Base-by-base conservation (phyloP, 495 filamentous ascomycete genomes). In the Neurospora intermedia region DNA sequence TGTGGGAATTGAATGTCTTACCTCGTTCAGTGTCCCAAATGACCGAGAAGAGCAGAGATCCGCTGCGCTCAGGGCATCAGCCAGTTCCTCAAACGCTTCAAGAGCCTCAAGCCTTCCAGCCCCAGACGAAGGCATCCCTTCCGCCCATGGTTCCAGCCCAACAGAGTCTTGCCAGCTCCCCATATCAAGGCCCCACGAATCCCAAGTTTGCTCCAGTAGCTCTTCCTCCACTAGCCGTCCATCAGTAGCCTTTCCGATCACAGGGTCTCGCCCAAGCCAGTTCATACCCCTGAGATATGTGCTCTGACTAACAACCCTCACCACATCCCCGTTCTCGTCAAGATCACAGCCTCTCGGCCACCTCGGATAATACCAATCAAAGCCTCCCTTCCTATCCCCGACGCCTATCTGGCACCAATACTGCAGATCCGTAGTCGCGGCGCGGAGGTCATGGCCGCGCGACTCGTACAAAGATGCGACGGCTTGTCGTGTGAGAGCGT, bases 371-470 rank as follows among this genome's bases (percentile, higher is more conserved):
- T 96, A 91, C 96, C 96, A 99, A 70, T 96, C 93, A 35, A 97
- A 85, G 3, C 95, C 94, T 2, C 92, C 91, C 78, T 92, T 92
- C 16, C 88, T 85, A 76, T 96, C 95, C n/a, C 96, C 96, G 38
- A 98, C 88, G 1, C 89, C 94, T 81, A 98, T 94, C 81, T 98
- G 96, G 77, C 96, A 98, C 94, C 94, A 98, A 80, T 96, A 97
- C 75, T 97, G 89, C 13, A 99, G 85, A 69, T 99, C 93, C 73
- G 87, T 91, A n/a, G 98, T 89, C 0, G 90, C 89, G 39, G 89
- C 92, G 27, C 96, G 89, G 23, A 99, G 83, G 78, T 98, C 96
- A 59, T 85, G 80, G 3, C 85, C 77, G 38, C 90, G 89, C 1
- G 88, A 87, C 62, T 85, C 81, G 76, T 94, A 97, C 4, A 99